phyloP scores from a whole-genome alignment of 306 rosid genomes.

The Macrotyloma uniflorum region DNA sequence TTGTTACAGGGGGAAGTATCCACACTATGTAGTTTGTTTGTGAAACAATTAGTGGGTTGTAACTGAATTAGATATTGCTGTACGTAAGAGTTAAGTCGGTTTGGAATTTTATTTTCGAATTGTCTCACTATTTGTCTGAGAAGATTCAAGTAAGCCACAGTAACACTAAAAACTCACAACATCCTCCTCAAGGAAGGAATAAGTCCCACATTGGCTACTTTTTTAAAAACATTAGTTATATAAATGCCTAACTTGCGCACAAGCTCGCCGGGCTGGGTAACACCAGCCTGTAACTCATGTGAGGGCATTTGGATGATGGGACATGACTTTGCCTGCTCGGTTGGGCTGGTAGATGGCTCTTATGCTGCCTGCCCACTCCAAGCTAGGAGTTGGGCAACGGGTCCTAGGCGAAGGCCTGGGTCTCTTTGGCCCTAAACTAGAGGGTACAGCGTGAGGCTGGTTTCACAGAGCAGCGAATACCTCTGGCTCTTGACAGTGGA shows the following conservation, averaged over 20 bases:
- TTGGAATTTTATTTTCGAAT: neutral
- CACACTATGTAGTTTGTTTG: neutral
- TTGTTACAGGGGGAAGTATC: neutral
- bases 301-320: neutral
- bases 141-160: neutral
- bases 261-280: neutral
- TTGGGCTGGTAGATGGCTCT: too few relatives aligned
- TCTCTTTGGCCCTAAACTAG: neutral
- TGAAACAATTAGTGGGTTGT: neutral
- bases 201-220: neutral
- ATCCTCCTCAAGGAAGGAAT: too few relatives aligned
- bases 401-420: neutral
- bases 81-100: too few relatives aligned
- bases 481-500: too few relatives aligned
- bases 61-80: neutral
- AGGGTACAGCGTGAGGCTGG: neutral
- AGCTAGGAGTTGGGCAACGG: neutral
- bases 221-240: neutral
- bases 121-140: too few relatives aligned
- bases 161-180: neutral
- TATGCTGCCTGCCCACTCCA: neutral
- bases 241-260: accelerated
- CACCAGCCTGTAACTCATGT: neutral
- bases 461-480: too few relatives aligned
- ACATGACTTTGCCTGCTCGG: neutral